Percentiles rank a stretch among this genome's conserved stretches.
phyloP scores from a whole-genome alignment of 306 rosid genomes.

The Cicer yamashitae region DNA sequence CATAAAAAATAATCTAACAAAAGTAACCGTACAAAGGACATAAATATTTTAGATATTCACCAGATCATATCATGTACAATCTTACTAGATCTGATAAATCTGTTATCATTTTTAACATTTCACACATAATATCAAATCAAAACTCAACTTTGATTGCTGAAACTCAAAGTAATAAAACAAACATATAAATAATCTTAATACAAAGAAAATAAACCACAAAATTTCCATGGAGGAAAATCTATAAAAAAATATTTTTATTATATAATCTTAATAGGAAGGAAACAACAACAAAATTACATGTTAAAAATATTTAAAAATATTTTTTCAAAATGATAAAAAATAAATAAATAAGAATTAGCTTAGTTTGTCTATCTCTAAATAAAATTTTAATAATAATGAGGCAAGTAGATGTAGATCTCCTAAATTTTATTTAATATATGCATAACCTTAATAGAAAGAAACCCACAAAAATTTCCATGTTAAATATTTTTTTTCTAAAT shows the following conservation, averaged over 20 bases:
- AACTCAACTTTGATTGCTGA: neutral
- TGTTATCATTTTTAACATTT: neutral
- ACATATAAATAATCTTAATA: neutral
- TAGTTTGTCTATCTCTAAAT: neutral
- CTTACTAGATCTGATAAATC: constrained; percentile 47
- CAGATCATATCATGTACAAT: constrained; percentile 45
- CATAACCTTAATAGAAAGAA: too few species aligned
- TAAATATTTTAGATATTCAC: constrained; percentile 26
- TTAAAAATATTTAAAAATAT: too few species aligned
- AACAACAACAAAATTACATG: too few species aligned
- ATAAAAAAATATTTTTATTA: neutral
- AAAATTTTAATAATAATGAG: neutral
- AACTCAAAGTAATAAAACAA: neutral
- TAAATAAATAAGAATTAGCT: neutral
- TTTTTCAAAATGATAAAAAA: neutral
- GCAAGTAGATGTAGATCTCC: neutral
- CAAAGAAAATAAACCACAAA: neutral
- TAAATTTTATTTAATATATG: too few species aligned
- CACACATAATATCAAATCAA: constrained; percentile 17
- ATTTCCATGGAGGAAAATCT: neutral
- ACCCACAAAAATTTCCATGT: too few species aligned
- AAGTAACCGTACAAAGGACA: constrained; percentile 37
- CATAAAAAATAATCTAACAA: constrained; percentile 19
- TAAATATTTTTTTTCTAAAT: too few species aligned
- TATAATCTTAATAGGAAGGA: too few species aligned